Evolutionary conservation across 352 stramenopile species (phyloP).

Genomic region (Phytophthora colocasiae): DNA sequence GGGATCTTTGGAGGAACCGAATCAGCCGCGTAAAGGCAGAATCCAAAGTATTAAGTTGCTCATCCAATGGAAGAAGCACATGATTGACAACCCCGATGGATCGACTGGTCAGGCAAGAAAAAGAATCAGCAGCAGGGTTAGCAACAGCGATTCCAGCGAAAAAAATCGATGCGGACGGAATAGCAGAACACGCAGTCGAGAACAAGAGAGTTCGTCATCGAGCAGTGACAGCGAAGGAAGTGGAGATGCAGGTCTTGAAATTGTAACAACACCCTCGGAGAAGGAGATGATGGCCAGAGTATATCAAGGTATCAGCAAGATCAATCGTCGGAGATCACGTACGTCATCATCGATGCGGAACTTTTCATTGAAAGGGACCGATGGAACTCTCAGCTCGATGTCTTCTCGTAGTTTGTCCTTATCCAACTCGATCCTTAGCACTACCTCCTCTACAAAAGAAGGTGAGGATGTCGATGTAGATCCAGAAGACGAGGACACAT

Average conservation of each 20-base stretch:
- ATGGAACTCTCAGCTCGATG: conserved; percentile 43
- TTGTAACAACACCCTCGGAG: conserved; percentile 76
- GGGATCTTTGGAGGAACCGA: conserved; percentile 28
- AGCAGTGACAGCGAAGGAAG: conserved; percentile 40
- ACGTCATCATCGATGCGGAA: conserved; percentile 63
- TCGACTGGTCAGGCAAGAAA: conserved; percentile 23
- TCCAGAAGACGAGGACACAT: conserved; percentile 34
- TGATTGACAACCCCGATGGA: conserved; percentile 21
- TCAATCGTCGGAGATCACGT: conserved; percentile 73
- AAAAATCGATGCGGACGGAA: conserved; percentile 25
- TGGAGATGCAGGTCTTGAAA: conserved; percentile 52
- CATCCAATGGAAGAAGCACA: conserved; percentile 74
- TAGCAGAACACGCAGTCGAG: conserved; percentile 28
- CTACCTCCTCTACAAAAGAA: conserved; percentile 47
- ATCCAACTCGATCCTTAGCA: conserved; percentile 64
- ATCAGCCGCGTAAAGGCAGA: conserved; percentile 45
- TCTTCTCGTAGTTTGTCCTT: conserved; percentile 60
- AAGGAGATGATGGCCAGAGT: conserved; percentile 75
- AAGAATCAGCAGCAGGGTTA: conserved; percentile 32
- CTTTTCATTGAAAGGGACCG: conserved; percentile 51
- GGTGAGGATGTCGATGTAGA: conserved; percentile 31
- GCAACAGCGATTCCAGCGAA: conserved; percentile 25
- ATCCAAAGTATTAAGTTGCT: conserved; percentile 75
- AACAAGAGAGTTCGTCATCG: conserved; percentile 27
- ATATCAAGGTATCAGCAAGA: conserved; percentile 74